phyloP scores from a whole-genome alignment of 257 asterid genomes.

The Plantago major region DNA sequence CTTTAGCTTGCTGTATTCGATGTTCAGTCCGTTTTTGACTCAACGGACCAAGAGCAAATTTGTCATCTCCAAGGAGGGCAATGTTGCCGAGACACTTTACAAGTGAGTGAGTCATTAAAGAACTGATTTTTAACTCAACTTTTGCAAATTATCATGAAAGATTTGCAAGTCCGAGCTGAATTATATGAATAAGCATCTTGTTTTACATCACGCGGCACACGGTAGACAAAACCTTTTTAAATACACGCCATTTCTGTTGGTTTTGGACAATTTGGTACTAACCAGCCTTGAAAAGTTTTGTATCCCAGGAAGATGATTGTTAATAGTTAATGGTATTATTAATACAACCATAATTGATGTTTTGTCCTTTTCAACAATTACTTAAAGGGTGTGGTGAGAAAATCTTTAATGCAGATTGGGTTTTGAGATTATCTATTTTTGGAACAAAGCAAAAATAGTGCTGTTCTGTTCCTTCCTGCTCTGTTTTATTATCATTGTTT shows the following conservation, averaged over 20 bases:
- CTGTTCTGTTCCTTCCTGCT: no score
- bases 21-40: conserved; percentile 92
- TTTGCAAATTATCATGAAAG: no score
- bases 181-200: no score
- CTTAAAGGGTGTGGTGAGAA: conserved; percentile 16
- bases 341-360: background rate
- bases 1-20: conserved; percentile 78
- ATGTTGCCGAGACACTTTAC: conserved; percentile 81
- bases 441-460: conserved; percentile 9
- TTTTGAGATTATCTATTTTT: conserved; percentile 20
- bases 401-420: conserved; percentile 24
- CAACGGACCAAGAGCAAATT: conserved; percentile 94
- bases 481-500: background rate
- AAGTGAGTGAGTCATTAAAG: conserved; percentile 36
- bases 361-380: background rate
- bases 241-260: no score
- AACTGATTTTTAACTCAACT: no score
- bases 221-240: no score
- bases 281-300: background rate
- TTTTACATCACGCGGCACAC: no score
- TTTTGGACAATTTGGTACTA: no score
- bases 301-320: conserved; percentile 1
- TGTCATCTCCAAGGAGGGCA: conserved; percentile 90
- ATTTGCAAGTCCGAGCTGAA: no score
- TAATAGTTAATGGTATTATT: background rate